Evolutionary conservation across 139 green algal species (phyloP).

Genomic region (Parachlorella kessleri): DNA sequence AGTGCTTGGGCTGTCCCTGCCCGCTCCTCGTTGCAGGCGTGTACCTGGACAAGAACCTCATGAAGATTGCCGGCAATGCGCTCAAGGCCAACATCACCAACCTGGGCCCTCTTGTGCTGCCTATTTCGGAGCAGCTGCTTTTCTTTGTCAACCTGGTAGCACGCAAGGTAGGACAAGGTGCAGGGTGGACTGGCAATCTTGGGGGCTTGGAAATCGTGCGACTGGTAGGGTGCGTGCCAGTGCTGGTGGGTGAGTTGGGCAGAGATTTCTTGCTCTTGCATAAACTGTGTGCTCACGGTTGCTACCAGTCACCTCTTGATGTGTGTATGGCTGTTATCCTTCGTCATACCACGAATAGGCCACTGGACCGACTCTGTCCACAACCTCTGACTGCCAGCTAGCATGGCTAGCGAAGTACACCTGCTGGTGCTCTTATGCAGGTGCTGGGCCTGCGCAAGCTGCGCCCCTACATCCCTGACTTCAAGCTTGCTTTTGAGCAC

Average conservation of each 20-base stretch:
- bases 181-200: neutral
- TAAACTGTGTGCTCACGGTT: too few species aligned
- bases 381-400: neutral
- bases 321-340: too few species aligned
- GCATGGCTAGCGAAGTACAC: too few species aligned
- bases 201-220: neutral
- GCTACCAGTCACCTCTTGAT: too few species aligned
- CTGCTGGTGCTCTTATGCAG: too few species aligned
- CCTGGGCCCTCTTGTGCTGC: constrained; percentile 93
- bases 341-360: too few species aligned
- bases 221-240: neutral
- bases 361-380: too few species aligned
- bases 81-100: constrained; percentile 98
- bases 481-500: constrained; percentile 97
- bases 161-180: constrained; percentile 70
- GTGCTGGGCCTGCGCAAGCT: constrained; percentile 50
- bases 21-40: constrained; percentile 57
- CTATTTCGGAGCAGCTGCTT: constrained; percentile 91
- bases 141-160: constrained; percentile 92
- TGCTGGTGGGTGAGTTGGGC: neutral
- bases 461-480: constrained; percentile 96
- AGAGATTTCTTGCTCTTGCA: too few species aligned
- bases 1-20: too few species aligned
- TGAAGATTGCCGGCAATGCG: constrained; percentile 84
- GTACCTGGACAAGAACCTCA: constrained; percentile 89